Conservation (phyloP, 139 green algal species). For the Monoraphidium neglectum region DNA sequence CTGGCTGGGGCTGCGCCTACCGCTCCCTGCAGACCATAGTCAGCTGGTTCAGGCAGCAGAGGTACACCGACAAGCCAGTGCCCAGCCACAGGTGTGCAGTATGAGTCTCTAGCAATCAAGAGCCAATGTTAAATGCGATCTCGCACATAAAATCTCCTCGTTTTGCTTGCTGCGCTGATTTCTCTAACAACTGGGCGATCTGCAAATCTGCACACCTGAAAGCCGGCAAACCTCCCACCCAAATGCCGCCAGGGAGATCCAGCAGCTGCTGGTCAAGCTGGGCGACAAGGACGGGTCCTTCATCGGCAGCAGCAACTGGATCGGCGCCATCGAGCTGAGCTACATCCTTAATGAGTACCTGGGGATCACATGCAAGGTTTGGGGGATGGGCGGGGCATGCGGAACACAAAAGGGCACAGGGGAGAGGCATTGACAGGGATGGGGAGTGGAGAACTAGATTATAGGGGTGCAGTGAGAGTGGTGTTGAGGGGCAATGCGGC, state of each 20-base stretch:
- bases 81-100: constrained; percentile 73
- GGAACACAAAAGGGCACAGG: too few species aligned
- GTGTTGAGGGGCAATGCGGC: too few species aligned
- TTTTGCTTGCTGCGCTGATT: too few species aligned
- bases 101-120: too few species aligned
- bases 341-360: constrained; percentile 89
- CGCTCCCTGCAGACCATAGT: constrained; percentile 93
- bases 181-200: too few species aligned
- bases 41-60: constrained; percentile 87
- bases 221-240: background rate
- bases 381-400: background rate
- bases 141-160: too few species aligned
- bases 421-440: too few species aligned
- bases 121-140: too few species aligned
- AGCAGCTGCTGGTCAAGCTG: constrained; percentile 79
- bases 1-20: constrained; percentile 97
- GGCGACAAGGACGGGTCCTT: constrained; percentile 87
- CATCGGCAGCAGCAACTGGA: constrained; percentile 88
- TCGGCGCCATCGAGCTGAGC: constrained; percentile 93
- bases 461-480: too few species aligned
- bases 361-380: constrained; percentile 70
- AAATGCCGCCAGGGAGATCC: constrained; percentile 64
- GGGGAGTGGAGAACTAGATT: too few species aligned
- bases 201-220: too few species aligned
- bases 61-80: constrained; percentile 75